Evolutionary conservation across 1,284 basidiomycete species (phyloP), one percentile per base, ranked within the genome.

Genomic region (Boletus semigastroideus): DNA sequence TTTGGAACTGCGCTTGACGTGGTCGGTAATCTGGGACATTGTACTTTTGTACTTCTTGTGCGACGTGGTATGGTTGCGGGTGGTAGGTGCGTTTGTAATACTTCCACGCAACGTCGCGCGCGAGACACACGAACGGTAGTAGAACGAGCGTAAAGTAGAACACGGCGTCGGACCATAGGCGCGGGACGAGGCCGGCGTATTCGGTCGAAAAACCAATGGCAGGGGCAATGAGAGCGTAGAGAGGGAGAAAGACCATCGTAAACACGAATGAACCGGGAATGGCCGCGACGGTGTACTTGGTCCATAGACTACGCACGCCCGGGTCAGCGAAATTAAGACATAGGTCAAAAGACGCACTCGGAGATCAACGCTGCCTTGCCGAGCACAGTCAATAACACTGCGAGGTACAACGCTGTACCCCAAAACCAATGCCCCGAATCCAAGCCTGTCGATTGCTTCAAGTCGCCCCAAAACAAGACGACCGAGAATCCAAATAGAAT

Each of bases 351-450:
- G 9, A 31, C 92, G 65, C 67, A 97, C 94, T 99, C 96, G 8
- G 96, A 98, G 46, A 99, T 91, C 51, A 99, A 73, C 2, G 96
- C 96, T 9, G 97, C 97, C 71, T 99, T 99, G 43, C 95, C 96
- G 8, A 99, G 80, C 9, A 99, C 96, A 0, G 96, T 99, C 50
- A 98, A 78, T 31, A 99, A 78, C 6, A 98, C 92, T 2, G 90
- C 84, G 43, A 99, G 83, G 70, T 98, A 99, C 16, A 99, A 74
- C 17, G 90, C 91, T 4, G 94, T 98, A 47, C 97, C 97, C 96
- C 96, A 99, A 62, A 96, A 91, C 97, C 97, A 99, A 71, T 94
- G 88, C 8, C 95, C 95, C 12, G 87, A 84, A 67, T 94, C 89
- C 58, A 84, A 79, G 1, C 97, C 97, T 51, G 84, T 78, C 1